Conservation (phyloP, 2,329 filamentous ascomycete species). For the Davidsoniella eucalypti region DNA sequence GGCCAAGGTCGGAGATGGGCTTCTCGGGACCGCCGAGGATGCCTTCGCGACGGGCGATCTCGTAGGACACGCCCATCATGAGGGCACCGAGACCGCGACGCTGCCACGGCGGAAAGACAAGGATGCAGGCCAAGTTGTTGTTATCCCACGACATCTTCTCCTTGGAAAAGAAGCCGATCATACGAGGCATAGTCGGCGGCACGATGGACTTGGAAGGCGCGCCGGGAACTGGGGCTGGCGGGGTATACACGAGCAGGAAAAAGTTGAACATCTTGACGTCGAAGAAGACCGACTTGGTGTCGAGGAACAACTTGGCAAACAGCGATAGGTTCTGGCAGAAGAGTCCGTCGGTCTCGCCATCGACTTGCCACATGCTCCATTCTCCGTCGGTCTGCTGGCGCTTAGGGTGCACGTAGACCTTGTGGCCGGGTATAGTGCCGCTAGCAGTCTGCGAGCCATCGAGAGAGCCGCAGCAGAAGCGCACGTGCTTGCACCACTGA, state of each 20-base stretch:
- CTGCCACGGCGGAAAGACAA: slow-evolving; percentile 93
- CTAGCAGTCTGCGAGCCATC: slow-evolving; percentile 22
- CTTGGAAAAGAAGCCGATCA: slow-evolving; percentile 96
- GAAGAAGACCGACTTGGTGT: slow-evolving; percentile 97
- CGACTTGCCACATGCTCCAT: slow-evolving; percentile 82
- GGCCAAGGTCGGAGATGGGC: slow-evolving; percentile 72
- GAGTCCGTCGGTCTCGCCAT: slow-evolving; percentile 73
- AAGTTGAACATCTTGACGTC: slow-evolving; percentile 90
- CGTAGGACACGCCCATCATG: slow-evolving; percentile 86
- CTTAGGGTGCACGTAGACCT: slow-evolving; percentile 53
- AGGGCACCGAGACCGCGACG: slow-evolving; percentile 74
- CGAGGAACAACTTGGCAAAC: slow-evolving; percentile 92
- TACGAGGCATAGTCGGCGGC: slow-evolving; percentile 23
- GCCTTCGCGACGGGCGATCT: slow-evolving; percentile 69
- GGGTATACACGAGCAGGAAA: slow-evolving; percentile 70
- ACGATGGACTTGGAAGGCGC: neutral
- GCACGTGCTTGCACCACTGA: slow-evolving; percentile 41
- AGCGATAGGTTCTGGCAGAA: slow-evolving; percentile 93
- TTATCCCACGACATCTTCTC: slow-evolving; percentile 99
- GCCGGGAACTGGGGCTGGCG: slow-evolving; percentile 22
- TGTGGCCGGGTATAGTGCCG: slow-evolving; percentile 43
- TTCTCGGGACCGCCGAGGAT: slow-evolving; percentile 86
- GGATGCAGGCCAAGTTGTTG: slow-evolving; percentile 92
- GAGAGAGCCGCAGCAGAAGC: slow-evolving; percentile 27
- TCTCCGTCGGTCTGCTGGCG: slow-evolving; percentile 45